phyloP scores from a whole-genome alignment of 2,329 filamentous ascomycete species.

The Phialophora macrospora region DNA sequence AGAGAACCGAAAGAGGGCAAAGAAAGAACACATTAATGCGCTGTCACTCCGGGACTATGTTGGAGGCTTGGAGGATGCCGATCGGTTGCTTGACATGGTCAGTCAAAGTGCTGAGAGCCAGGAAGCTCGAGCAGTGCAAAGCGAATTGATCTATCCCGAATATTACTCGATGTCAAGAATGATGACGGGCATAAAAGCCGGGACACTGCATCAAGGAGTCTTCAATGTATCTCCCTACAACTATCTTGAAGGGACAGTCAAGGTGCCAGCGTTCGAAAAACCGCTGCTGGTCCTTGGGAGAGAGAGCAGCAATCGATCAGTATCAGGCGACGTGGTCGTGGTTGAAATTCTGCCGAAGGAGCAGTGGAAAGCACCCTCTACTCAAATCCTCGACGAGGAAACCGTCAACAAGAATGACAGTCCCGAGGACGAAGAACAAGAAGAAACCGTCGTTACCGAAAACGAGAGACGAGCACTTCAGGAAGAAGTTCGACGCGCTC shows the following conservation, averaged over 20 bases:
- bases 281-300: constrained; percentile 84
- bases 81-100: constrained; percentile 90
- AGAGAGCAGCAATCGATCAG: constrained; percentile 93
- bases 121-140: constrained; percentile 66
- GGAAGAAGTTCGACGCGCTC: constrained; percentile 85
- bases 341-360: constrained; percentile 91
- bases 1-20: constrained; percentile 82
- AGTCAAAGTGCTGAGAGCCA: constrained; percentile 74
- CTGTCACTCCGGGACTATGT: constrained; percentile 77
- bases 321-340: constrained; percentile 90
- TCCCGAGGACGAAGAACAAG: constrained; percentile 77
- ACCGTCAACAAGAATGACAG: constrained; percentile 91
- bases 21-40: constrained; percentile 72
- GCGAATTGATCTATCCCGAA: constrained; percentile 81
- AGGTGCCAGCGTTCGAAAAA: constrained; percentile 88
- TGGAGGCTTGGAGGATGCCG: constrained; percentile 78
- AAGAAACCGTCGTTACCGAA: constrained; percentile 80
- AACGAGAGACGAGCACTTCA: constrained; percentile 84
- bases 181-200: constrained; percentile 89
- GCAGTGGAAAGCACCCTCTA: constrained; percentile 95
- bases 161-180: constrained; percentile 88
- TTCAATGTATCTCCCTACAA: constrained; percentile 99
- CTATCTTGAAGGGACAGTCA: constrained; percentile 90
- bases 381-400: constrained; percentile 94
- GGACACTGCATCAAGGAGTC: constrained; percentile 87